Conservation (phyloP, 148 eudicot species). For the Silene uniflora region DNA sequence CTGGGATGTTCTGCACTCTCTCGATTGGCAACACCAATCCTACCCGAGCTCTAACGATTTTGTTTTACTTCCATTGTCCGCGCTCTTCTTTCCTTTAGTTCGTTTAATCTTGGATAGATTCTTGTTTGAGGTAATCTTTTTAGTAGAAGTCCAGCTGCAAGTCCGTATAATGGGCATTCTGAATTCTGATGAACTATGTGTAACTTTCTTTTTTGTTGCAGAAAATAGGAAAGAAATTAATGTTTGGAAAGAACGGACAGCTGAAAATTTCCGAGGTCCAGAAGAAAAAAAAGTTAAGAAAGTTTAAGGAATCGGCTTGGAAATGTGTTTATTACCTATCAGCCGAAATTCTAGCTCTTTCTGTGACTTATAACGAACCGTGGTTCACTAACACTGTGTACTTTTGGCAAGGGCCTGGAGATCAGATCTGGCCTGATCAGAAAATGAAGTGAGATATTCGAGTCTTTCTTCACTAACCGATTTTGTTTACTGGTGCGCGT, state of each 20-base stretch:
- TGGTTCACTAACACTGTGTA: no score
- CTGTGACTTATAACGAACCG: constrained; percentile 72
- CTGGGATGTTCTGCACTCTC: constrained; percentile 21
- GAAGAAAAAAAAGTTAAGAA: constrained; percentile 53
- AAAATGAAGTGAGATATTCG: no score
- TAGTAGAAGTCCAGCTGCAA: no score
- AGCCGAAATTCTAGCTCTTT: constrained; percentile 70
- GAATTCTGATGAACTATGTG: not conserved
- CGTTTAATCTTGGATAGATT: constrained; percentile 77
- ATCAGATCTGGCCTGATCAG: no score
- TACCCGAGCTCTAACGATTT: constrained; percentile 61
- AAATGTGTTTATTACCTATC: constrained; percentile 81
- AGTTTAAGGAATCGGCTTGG: constrained; percentile 98
- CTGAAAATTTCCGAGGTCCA: constrained; percentile 37
- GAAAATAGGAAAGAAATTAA: constrained; percentile 62
- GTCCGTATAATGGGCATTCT: no score
- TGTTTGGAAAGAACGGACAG: constrained; percentile 54
- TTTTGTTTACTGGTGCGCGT: no score
- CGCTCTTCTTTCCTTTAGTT: constrained; percentile 63
- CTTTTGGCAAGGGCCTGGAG: no score
- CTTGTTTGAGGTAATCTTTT: constrained; percentile 54
- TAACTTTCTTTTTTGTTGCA: no score
- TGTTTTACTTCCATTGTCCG: constrained; percentile 51
- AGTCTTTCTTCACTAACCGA: no score
- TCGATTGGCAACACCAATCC: constrained; percentile 76